Evolutionary conservation across 2,329 filamentous ascomycete genomes (phyloP).

Genomic region (Aspergillus pseudonomiae): DNA sequence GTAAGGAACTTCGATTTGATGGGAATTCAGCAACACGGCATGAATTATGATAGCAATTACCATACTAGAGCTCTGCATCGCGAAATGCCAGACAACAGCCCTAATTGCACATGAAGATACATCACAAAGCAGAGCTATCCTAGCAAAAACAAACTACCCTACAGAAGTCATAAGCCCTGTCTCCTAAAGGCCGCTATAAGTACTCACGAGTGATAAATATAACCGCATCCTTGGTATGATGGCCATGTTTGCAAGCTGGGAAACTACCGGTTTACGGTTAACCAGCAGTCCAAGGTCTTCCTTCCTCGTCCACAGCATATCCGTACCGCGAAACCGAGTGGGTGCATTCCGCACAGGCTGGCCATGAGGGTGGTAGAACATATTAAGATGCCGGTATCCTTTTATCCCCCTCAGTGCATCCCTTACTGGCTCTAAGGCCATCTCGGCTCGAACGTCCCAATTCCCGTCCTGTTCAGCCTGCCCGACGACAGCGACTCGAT

Average conservation of each 20-base stretch:
- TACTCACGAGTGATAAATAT: neutral
- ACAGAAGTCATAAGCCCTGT: neutral
- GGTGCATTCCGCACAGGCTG: neutral
- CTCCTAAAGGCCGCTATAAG: neutral
- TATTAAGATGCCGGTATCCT: neutral
- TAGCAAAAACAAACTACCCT: neutral
- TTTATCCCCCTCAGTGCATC: neutral
- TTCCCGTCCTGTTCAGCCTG: neutral
- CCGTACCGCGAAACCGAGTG: neutral
- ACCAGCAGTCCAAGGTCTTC: neutral
- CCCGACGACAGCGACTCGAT: neutral
- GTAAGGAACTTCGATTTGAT: neutral
- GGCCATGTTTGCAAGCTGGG: neutral
- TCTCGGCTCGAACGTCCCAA: neutral
- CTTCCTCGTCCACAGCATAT: neutral
- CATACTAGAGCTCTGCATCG: neutral
- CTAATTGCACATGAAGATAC: neutral
- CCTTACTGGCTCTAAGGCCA: neutral
- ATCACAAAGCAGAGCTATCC: neutral
- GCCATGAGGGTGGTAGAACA: neutral
- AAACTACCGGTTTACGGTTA: neutral
- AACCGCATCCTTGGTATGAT: neutral
- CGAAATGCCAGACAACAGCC: neutral
- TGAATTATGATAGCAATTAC: neutral
- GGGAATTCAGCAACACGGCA: neutral